Evolutionary conservation across 208 protist genomes (phyloP).

Genomic region (Naegleria lovaniensis): DNA sequence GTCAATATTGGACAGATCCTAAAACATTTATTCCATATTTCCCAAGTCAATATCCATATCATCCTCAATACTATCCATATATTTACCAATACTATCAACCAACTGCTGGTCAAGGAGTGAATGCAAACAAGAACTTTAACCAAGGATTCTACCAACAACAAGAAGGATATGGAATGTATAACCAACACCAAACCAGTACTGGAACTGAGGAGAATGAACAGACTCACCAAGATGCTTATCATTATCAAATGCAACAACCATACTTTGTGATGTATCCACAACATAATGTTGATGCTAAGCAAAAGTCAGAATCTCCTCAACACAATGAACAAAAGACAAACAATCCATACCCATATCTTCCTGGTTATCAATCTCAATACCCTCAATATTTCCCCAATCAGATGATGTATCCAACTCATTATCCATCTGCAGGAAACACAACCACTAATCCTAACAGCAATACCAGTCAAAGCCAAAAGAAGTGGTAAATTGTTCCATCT

Average conservation of each 20-base stretch:
- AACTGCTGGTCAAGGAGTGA: neutral
- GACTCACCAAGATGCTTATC: neutral
- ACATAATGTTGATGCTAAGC: neutral
- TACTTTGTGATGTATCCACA: neutral
- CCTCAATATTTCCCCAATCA: neutral
- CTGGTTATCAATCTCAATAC: neutral
- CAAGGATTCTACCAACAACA: neutral
- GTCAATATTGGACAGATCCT: neutral
- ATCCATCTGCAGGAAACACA: neutral
- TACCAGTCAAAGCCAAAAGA: neutral
- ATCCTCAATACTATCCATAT: neutral
- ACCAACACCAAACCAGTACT: neutral
- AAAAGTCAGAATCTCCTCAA: slow-evolving; percentile 8
- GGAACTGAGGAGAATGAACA: neutral
- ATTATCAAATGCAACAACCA: neutral
- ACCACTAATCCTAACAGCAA: neutral
- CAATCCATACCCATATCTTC: neutral
- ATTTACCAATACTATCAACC: neutral
- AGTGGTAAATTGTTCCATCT: neutral
- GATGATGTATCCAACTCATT: neutral
- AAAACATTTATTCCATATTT: neutral
- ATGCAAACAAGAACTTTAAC: slow-evolving; percentile 15
- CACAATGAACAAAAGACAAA: neutral
- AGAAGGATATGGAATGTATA: slow-evolving; percentile 1
- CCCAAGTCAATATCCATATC: neutral